Evolutionary conservation across 768 basidiomycete species (phyloP).

Genomic region (Phlegmacium glaucopus): DNA sequence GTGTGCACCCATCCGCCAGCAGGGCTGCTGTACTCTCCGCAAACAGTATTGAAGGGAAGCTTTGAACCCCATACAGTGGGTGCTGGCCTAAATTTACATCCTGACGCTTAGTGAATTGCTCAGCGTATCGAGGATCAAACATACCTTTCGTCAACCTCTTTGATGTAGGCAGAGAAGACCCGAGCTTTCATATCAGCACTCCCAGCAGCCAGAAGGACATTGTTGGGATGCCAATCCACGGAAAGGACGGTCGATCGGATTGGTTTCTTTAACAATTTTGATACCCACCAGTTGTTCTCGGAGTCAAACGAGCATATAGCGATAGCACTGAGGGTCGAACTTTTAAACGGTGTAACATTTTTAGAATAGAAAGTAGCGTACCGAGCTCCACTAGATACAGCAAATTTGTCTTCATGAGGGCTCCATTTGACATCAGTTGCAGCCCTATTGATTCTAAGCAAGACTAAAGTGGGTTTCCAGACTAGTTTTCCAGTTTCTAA

Average conservation of each 20-base stretch:
- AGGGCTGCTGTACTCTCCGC: conserved; percentile 87
- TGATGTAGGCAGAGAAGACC: conserved; percentile 97
- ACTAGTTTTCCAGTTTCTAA: conserved; percentile 61
- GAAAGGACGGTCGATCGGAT: conserved; percentile 91
- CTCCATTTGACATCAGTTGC: conserved; percentile 97
- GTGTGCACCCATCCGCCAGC: conserved; percentile 97
- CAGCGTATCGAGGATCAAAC: not conserved
- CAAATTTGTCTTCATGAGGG: conserved; percentile 97
- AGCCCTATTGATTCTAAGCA: conserved; percentile 92
- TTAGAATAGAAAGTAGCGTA: conserved; percentile 21
- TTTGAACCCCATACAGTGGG: conserved; percentile 97
- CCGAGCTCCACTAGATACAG: conserved; percentile 96
- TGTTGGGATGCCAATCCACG: conserved; percentile 99
- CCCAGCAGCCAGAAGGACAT: conserved; percentile 95
- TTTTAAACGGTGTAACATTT: conserved; percentile 1
- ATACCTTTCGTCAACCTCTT: conserved; percentile 92
- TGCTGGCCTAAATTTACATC: conserved; percentile 54
- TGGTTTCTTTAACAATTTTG: conserved; percentile 96
- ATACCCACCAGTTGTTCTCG: conserved; percentile 99
- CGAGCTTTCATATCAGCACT: conserved; percentile 97
- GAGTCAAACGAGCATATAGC: conserved; percentile 96
- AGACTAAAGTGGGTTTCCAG: conserved; percentile 97
- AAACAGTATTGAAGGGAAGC: conserved; percentile 95
- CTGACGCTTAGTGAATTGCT: conserved; percentile 5
- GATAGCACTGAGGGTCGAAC: conserved; percentile 59